Percentiles rank a stretch among this genome's conserved stretches.
phyloP scores from a whole-genome alignment of 192 early-diverging fungal genomes.

The Thamnidium elegans region DNA sequence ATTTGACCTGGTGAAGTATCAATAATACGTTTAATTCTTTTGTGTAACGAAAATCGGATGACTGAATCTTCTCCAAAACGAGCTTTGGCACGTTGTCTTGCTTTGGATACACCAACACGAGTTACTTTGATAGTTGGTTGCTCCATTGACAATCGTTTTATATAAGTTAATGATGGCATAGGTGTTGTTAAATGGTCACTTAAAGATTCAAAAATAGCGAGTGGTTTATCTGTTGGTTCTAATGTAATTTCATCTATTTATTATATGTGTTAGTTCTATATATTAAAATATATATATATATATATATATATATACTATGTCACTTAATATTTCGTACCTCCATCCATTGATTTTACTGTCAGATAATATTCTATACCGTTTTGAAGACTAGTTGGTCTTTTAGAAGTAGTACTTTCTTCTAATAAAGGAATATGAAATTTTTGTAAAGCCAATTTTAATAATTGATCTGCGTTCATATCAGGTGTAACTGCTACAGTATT shows the following conservation, averaged over 20 bases:
- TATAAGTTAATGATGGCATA: slow-evolving; percentile 47
- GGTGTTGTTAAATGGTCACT: slow-evolving; percentile 48
- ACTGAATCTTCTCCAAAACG: slow-evolving; percentile 39
- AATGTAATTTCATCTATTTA: slow-evolving; percentile 45
- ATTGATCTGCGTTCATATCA: slow-evolving; percentile 43
- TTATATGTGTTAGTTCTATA: too few relatives aligned
- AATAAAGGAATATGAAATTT: slow-evolving; percentile 51
- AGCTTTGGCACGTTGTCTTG: slow-evolving; percentile 19
- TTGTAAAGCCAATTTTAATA: slow-evolving; percentile 48
- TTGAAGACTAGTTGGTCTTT: not conserved
- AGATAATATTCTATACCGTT: slow-evolving; percentile 45
- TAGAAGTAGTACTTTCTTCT: slow-evolving; percentile 35
- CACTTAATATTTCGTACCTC: too few relatives aligned
- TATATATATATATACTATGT: too few relatives aligned
- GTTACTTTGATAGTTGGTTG: slow-evolving; percentile 30
- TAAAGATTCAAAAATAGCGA: slow-evolving; percentile 53
- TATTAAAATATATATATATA: too few relatives aligned
- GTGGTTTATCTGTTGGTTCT: slow-evolving; percentile 49
- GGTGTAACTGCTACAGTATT: slow-evolving; percentile 50
- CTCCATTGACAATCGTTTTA: slow-evolving; percentile 19
- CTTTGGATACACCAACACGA: slow-evolving; percentile 27
- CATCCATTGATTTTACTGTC: slow-evolving; percentile 49
- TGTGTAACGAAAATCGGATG: slow-evolving; percentile 51
- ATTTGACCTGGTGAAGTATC: slow-evolving; percentile 30
- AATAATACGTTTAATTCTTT: slow-evolving; percentile 38